These are phyloP conservation scores for Talaromyces thailandensis DNA, from an alignment of 495 filamentous ascomycete species.

Conservation along the genomic window DNA sequence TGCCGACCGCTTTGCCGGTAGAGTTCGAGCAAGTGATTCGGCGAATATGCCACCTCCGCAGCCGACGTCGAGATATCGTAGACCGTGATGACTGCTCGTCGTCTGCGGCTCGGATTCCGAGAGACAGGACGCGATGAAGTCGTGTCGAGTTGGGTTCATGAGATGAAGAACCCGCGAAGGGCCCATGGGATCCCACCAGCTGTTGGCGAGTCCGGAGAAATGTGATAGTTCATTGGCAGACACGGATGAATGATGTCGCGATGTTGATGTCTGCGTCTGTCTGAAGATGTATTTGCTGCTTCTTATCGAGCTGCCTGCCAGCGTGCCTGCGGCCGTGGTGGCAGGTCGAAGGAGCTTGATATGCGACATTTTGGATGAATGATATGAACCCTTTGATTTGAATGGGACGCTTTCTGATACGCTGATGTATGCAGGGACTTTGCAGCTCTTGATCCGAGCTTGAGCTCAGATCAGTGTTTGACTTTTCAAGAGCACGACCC, in stretches of 20 bases:
- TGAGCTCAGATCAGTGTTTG: neutral
- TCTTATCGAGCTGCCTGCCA: neutral
- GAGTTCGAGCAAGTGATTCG: slow-evolving; percentile 74
- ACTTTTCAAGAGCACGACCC: neutral
- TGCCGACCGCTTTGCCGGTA: slow-evolving; percentile 18
- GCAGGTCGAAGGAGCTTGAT: neutral
- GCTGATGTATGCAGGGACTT: neutral
- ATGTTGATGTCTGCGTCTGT: neutral
- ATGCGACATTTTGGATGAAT: neutral
- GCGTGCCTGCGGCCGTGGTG: neutral
- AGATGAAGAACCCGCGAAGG: slow-evolving; percentile 86
- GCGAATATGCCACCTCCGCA: slow-evolving; percentile 97
- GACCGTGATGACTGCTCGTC: slow-evolving; percentile 8
- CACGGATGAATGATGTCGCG: slow-evolving; percentile 51
- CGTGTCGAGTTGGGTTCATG: slow-evolving; percentile 95
- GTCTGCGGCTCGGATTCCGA: slow-evolving; percentile 23
- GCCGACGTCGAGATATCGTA: slow-evolving; percentile 83
- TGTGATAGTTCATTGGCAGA: slow-evolving; percentile 83
- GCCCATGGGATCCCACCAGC: slow-evolving; percentile 97
- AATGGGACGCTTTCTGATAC: neutral
- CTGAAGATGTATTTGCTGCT: neutral
- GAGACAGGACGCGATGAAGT: slow-evolving; percentile 73
- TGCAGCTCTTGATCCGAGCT: neutral
- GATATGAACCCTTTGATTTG: neutral
- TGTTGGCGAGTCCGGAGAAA: slow-evolving; percentile 85